Conservation (phyloP, 768 basidiomycete genomes). For the Pisolithus marmoratus region DNA sequence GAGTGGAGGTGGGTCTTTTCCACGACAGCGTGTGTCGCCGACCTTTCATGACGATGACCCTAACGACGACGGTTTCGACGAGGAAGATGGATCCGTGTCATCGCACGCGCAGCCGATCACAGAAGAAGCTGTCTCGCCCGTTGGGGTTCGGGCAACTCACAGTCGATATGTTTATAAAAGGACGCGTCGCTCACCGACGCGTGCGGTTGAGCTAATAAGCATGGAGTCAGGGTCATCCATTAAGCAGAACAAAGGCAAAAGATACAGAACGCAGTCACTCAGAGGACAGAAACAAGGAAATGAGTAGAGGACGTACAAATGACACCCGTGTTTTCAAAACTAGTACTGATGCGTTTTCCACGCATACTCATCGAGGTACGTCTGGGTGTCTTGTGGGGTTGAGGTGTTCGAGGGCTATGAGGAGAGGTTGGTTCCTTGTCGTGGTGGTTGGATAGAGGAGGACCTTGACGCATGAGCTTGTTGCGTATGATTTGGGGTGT, state of each 20-base stretch:
- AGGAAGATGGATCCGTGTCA: conserved; percentile 28
- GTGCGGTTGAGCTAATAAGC: conserved; percentile 63
- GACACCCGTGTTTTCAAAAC: conserved; percentile 61
- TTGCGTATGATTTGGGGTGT: conserved; percentile 66
- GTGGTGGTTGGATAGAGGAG: background rate
- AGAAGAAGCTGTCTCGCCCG: conserved; percentile 67
- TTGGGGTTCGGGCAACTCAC: conserved; percentile 67
- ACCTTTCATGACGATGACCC: too few species aligned
- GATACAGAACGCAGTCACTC: too few species aligned
- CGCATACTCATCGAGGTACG: conserved; percentile 60
- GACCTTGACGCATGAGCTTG: conserved; percentile 50
- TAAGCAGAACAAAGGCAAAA: too few species aligned
- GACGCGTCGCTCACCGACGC: conserved; percentile 60
- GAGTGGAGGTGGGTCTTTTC: conserved; percentile 45
- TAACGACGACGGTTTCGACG: conserved; percentile 20
- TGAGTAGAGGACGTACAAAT: conserved; percentile 52
- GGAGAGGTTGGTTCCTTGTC: conserved; percentile 24
- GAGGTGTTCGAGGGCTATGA: conserved; percentile 19
- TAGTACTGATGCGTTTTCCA: conserved; percentile 69
- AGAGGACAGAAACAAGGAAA: background rate
- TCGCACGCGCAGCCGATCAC: conserved; percentile 67
- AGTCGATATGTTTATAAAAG: conserved; percentile 79
- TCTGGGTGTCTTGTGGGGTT: conserved; percentile 37
- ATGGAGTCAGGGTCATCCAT: background rate
- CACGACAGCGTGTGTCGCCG: background rate